Percentiles rank a stretch among this genome's conserved stretches.
Conservation (phyloP, 352 stramenopile species). For the Phytopythium sindhum region DNA sequence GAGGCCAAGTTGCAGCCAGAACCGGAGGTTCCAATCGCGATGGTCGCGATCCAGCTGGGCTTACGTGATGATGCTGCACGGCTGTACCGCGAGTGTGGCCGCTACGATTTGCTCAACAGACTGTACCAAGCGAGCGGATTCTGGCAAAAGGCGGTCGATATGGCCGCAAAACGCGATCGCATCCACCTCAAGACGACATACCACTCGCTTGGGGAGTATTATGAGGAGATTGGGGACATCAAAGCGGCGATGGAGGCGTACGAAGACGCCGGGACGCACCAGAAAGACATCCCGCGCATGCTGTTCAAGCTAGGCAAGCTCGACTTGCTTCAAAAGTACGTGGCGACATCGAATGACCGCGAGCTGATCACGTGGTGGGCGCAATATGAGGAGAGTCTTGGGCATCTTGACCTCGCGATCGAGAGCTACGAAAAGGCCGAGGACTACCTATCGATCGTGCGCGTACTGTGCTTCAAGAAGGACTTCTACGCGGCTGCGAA, state of each 20-base stretch:
- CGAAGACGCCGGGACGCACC: conserved; percentile 85
- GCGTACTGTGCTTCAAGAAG: conserved; percentile 90
- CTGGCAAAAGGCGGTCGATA: conserved; percentile 90
- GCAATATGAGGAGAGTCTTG: conserved; percentile 90
- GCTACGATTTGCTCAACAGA: conserved; percentile 92
- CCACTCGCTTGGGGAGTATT: conserved; percentile 85
- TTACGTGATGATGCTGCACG: conserved; percentile 87
- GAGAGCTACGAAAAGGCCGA: conserved; percentile 87
- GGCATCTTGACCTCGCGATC: conserved; percentile 83
- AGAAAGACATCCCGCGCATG: conserved; percentile 93
- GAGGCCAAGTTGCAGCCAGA: conserved; percentile 66
- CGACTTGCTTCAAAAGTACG: conserved; percentile 90
- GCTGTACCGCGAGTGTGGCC: conserved; percentile 89
- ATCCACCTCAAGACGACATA: conserved; percentile 92
- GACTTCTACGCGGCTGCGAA: conserved; percentile 83
- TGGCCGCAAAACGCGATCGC: conserved; percentile 86
- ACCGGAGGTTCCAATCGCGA: conserved; percentile 81
- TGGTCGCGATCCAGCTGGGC: conserved; percentile 92
- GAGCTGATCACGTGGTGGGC: conserved; percentile 92
- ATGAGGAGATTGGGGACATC: conserved; percentile 86
- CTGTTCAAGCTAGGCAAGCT: conserved; percentile 87
- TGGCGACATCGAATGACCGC: conserved; percentile 81
- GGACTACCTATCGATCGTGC: conserved; percentile 89
- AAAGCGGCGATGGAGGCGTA: conserved; percentile 91
- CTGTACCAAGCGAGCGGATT: conserved; percentile 89